These are phyloP conservation scores for Hansenula sp. DNA, from an alignment of 1,139 yeast genomes.

Conservation along the genomic window DNA sequence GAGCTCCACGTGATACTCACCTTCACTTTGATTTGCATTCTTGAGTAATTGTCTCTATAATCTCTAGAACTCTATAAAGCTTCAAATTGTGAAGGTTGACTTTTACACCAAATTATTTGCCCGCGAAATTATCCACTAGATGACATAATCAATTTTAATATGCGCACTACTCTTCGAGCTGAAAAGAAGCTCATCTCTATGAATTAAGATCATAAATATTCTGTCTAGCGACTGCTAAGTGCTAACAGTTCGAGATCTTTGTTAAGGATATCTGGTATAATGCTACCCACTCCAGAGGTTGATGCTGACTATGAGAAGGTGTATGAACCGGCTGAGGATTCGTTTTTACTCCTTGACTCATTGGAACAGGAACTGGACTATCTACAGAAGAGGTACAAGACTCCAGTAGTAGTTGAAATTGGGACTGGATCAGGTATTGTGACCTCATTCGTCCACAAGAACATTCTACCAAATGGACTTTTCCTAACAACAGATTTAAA, in stretches of 20 bases:
- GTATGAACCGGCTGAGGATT: conserved; percentile 93
- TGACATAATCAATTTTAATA: too few species aligned
- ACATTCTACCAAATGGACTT: conserved; percentile 46
- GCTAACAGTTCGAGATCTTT: not conserved
- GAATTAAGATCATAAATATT: too few species aligned
- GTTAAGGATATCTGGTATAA: conserved; percentile 15
- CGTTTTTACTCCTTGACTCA: conserved; percentile 75
- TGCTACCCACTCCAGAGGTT: conserved; percentile 55
- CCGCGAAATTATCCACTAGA: too few species aligned
- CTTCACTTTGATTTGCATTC: conserved; percentile 65
- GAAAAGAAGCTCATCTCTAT: too few species aligned
- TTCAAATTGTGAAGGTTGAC: not conserved
- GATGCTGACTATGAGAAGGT: conserved; percentile 49
- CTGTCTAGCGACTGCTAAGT: too few species aligned
- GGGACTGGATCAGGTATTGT: conserved; percentile 94
- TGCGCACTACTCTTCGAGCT: too few species aligned
- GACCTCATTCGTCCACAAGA: conserved; percentile 61
- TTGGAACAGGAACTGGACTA: conserved; percentile 53
- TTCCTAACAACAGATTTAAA: conserved; percentile 74
- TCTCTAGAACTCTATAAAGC: too few species aligned
- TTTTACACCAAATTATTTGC: not conserved
- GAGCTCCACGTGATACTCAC: conserved; percentile 21
- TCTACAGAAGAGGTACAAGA: conserved; percentile 29
- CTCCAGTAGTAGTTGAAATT: conserved; percentile 71
- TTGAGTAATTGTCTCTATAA: not conserved